A percentile compares a stretch with the other conserved stretches of the same genome.
Evolutionary conservation across 2,329 filamentous ascomycete genomes (phyloP).

Genomic region (Cercospora sp.): DNA sequence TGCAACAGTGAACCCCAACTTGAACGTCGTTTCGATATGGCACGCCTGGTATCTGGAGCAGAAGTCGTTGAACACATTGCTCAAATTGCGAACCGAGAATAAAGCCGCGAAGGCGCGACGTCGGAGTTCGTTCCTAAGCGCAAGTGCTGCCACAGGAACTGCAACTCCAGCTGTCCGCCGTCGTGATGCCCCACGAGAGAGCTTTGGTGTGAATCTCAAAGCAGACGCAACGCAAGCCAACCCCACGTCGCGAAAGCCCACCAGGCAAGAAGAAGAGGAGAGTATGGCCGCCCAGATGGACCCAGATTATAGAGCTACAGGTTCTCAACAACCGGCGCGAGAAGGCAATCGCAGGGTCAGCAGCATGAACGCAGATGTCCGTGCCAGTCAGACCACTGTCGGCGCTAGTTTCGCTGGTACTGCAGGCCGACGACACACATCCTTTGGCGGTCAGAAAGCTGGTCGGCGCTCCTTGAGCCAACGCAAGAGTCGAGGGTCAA

Average conservation of each 20-base stretch:
- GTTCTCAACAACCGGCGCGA: conserved; percentile 53
- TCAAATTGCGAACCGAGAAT: conserved; percentile 44
- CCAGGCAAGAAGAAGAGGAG: conserved; percentile 45
- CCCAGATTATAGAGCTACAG: conserved; percentile 47
- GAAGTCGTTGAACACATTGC: conserved; percentile 53
- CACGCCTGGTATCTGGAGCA: conserved; percentile 74
- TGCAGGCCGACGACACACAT: conserved; percentile 65
- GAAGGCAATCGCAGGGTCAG: conserved; percentile 75
- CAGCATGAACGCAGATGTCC: conserved; percentile 68
- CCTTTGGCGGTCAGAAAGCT: conserved; percentile 65
- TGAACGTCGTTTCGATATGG: conserved; percentile 81
- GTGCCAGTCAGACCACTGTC: conserved; percentile 42
- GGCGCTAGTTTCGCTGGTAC: conserved; percentile 53
- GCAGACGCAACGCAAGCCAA: conserved; percentile 23
- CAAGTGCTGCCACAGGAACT: conserved; percentile 66
- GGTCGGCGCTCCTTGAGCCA: conserved; percentile 62
- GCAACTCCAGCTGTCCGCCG: conserved; percentile 68
- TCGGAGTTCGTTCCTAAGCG: conserved; percentile 60
- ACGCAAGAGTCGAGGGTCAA: conserved; percentile 56
- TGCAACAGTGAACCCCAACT: conserved; percentile 77
- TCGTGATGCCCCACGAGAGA: conserved; percentile 72
- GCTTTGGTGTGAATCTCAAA: conserved; percentile 62
- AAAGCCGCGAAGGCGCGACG: conserved; percentile 57
- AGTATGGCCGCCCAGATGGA: conserved; percentile 53
- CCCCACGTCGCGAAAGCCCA: conserved; percentile 32